These are phyloP conservation scores for Fusarium setosum DNA, from an alignment of 2,329 filamentous ascomycete genomes.

Conservation along the genomic window DNA sequence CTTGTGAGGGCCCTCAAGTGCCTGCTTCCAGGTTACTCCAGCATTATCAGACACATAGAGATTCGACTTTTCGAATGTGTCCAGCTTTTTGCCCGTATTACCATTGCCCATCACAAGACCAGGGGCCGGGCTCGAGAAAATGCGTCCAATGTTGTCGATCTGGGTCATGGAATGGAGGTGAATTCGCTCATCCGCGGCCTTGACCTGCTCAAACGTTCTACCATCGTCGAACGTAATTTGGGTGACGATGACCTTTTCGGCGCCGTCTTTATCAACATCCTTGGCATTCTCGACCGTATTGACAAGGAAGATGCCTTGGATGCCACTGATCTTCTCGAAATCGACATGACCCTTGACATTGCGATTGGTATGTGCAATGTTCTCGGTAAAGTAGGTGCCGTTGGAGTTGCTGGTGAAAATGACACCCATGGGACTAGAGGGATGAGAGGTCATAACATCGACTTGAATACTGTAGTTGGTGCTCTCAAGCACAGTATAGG, in stretches of 20 bases:
- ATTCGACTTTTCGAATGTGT: constrained; percentile 77
- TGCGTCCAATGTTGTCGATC: constrained; percentile 81
- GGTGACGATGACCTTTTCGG: constrained; percentile 77
- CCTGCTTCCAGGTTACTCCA: constrained; percentile 83
- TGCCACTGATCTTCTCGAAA: constrained; percentile 92
- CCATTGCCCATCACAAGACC: constrained; percentile 95
- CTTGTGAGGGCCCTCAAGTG: constrained; percentile 85
- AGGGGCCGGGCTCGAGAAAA: constrained; percentile 94
- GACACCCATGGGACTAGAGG: constrained; percentile 80
- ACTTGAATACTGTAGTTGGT: constrained; percentile 98
- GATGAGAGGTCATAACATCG: constrained; percentile 81
- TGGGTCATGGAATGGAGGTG: constrained; percentile 95
- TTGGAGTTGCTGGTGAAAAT: constrained; percentile 98
- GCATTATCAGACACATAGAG: constrained; percentile 93
- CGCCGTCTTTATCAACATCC: constrained; percentile 69
- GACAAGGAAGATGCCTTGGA: constrained; percentile 92
- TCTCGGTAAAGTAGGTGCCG: constrained; percentile 94
- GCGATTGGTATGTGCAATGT: constrained; percentile 92
- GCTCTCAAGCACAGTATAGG: constrained; percentile 94
- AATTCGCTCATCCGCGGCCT: constrained; percentile 74
- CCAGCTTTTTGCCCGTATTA: constrained; percentile 83
- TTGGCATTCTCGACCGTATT: constrained; percentile 91
- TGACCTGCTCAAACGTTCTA: constrained; percentile 81
- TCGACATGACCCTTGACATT: constrained; percentile 82
- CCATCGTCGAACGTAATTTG: constrained; percentile 97